Percentiles rank a stretch among this genome's conserved stretches.
Conservation (phyloP, 164 flowering plant genomes). For the Euptelea pleiosperma region DNA sequence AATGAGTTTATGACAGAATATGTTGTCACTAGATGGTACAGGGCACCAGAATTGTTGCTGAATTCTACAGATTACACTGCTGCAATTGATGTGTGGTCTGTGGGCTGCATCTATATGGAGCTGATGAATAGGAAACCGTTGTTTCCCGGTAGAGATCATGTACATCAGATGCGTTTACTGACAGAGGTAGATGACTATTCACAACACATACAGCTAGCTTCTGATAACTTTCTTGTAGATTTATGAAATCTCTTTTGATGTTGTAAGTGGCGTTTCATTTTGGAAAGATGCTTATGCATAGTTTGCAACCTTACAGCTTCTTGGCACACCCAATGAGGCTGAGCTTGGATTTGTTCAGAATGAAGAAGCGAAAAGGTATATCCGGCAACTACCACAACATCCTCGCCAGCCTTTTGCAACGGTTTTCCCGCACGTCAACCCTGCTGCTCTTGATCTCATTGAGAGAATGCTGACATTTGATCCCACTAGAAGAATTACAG, state of each 20-base stretch:
- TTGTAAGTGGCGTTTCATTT: not conserved
- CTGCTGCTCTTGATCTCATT: constrained; percentile 79
- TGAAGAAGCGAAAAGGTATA: constrained; percentile 82
- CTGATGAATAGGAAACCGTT: constrained; percentile 80
- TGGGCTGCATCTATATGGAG: constrained; percentile 98
- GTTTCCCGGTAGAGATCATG: constrained; percentile 89
- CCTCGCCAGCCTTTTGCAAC: constrained; percentile 59
- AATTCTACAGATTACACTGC: constrained; percentile 93
- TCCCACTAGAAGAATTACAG: constrained; percentile 82
- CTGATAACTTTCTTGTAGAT: not conserved
- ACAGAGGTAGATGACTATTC: constrained; percentile 62
- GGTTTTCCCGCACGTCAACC: constrained; percentile 74
- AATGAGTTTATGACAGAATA: constrained; percentile 92
- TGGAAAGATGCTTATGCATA: constrained; percentile 6
- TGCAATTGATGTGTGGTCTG: constrained; percentile 98
- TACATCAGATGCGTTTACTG: constrained; percentile 86
- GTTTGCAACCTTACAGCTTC: constrained; percentile 47
- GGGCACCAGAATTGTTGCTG: constrained; percentile 86
- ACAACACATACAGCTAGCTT: too few species aligned
- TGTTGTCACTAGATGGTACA: constrained; percentile 97
- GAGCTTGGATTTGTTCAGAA: constrained; percentile 72
- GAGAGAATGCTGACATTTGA: constrained; percentile 94
- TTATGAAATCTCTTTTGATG: not conserved
- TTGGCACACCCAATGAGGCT: constrained; percentile 85
- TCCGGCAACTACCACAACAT: constrained; percentile 53